These are phyloP conservation scores for Micractinium conductrix DNA, from an alignment of 139 green algal genomes.

Conservation along the genomic window DNA sequence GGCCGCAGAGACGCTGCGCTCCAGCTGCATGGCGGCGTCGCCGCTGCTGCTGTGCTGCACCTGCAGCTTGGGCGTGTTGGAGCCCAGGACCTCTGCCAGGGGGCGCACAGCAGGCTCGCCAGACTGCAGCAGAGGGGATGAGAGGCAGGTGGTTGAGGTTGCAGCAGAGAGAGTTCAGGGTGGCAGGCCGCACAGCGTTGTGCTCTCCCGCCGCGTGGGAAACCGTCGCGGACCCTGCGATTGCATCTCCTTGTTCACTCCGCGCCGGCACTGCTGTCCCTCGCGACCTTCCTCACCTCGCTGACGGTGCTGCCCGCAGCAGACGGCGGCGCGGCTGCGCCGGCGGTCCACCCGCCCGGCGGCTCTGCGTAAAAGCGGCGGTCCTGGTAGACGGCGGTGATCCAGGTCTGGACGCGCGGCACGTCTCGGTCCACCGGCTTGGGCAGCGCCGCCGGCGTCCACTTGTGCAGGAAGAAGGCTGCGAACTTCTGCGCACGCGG, in stretches of 20 bases:
- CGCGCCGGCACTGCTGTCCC: background rate
- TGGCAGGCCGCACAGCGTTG: too few species aligned
- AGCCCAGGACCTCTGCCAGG: conserved; percentile 31
- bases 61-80: conserved; percentile 27
- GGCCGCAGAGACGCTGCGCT: background rate
- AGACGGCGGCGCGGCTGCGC: background rate
- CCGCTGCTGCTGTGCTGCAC: conserved; percentile 15
- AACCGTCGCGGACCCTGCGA: too few species aligned
- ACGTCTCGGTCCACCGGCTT: conserved; percentile 49
- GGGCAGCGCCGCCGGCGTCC: conserved; percentile 37
- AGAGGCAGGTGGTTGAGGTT: too few species aligned
- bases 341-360: background rate
- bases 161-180: too few species aligned
- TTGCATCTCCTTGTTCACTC: too few species aligned
- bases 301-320: conserved; percentile 8
- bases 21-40: background rate
- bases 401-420: conserved; percentile 51
- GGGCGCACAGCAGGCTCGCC: conserved; percentile 12
- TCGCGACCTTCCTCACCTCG: background rate
- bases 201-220: too few species aligned
- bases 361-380: conserved; percentile 11
- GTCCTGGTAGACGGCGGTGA: conserved; percentile 36
- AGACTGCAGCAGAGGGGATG: background rate
- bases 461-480: conserved; percentile 51
- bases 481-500: conserved; percentile 34